phyloP scores from a whole-genome alignment of 2,329 filamentous ascomycete genomes.

The Sporothrix humicola region DNA sequence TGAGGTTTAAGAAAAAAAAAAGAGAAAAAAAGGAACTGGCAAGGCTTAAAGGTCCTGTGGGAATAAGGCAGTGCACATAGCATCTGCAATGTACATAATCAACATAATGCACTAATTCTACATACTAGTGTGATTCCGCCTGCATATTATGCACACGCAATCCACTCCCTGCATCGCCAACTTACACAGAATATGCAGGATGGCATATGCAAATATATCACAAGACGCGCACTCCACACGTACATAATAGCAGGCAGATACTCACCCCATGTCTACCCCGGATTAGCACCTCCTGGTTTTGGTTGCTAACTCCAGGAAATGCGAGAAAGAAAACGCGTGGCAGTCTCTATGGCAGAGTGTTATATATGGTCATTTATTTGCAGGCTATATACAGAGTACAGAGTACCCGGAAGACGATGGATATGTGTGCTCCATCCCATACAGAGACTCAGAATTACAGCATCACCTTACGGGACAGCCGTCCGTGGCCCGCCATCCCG shows the following conservation, averaged over 20 bases:
- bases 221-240: neutral
- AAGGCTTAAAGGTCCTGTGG: no score
- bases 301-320: neutral
- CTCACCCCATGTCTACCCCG: neutral
- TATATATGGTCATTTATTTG: constrained; percentile 5
- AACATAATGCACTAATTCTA: no score
- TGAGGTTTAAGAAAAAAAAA: no score
- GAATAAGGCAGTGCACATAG: no score
- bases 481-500: constrained; percentile 9
- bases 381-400: constrained; percentile 5
- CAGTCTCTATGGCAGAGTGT: neutral
- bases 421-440: no score
- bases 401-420: no score
- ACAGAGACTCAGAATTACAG: no score
- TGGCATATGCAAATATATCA: neutral
- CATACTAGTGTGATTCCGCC: no score
- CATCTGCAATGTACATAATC: no score
- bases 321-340: neutral
- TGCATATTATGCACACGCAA: no score
- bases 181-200: neutral
- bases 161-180: no score
- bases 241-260: neutral
- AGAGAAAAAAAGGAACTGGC: no score
- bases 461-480: neutral
- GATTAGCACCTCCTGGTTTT: neutral